A percentile compares a stretch with the other conserved stretches of the same genome.
These are phyloP conservation scores for Marasmius oreades DNA, from an alignment of 1,284 basidiomycete genomes.

Conservation along the genomic window DNA sequence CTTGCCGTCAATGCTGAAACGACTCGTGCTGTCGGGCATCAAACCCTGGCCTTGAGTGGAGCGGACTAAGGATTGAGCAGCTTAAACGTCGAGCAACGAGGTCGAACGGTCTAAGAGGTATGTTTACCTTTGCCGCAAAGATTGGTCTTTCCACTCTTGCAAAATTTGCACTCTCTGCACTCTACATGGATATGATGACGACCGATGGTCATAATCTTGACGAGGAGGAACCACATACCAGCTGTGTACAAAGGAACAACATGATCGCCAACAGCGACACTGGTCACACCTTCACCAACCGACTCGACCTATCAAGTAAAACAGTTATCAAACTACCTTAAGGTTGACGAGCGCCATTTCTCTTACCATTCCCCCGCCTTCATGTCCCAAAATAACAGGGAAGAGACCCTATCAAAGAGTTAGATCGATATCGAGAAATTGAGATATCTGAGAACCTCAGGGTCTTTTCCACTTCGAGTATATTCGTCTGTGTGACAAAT, in stretches of 20 bases:
- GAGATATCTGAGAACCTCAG: slow-evolving; percentile 59
- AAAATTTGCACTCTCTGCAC: slow-evolving; percentile 96
- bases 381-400: slow-evolving; percentile 93
- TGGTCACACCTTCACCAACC: slow-evolving; percentile 89
- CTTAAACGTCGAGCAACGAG: neutral
- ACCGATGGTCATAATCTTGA: slow-evolving; percentile 5
- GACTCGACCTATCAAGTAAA: slow-evolving; percentile 76
- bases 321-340: slow-evolving; percentile 18
- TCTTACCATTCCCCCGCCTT: slow-evolving; percentile 80
- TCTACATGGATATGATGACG: slow-evolving; percentile 28
- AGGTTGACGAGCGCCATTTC: neutral
- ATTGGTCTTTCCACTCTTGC: slow-evolving; percentile 98
- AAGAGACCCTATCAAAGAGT: slow-evolving; percentile 68
- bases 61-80: slow-evolving; percentile 55
- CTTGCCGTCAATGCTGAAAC: slow-evolving; percentile 91
- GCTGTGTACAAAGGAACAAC: slow-evolving; percentile 94
- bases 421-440: neutral
- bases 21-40: slow-evolving; percentile 92
- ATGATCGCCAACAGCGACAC: slow-evolving; percentile 81
- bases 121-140: slow-evolving; percentile 78
- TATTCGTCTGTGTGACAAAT: slow-evolving; percentile 99
- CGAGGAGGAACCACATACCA: slow-evolving; percentile 39
- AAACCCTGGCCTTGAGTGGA: slow-evolving; percentile 93
- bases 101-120: too few species aligned
- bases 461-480: slow-evolving; percentile 94